Evolutionary conservation across 805 yeast species (phyloP).

Genomic region (Wickerhamiella azymoides): DNA sequence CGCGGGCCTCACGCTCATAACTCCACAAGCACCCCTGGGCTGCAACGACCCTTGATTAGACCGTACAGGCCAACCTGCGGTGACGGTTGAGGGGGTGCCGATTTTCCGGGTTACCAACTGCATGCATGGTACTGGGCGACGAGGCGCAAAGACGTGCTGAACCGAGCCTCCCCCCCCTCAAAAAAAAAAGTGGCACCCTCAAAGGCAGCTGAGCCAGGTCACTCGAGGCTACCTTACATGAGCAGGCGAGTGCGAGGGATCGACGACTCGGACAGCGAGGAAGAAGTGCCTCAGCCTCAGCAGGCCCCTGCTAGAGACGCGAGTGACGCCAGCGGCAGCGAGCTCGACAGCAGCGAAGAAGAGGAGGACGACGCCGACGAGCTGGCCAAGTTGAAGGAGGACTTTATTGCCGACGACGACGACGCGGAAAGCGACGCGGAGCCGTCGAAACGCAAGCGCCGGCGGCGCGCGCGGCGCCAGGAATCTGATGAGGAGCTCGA

Average conservation of each 20-base stretch:
- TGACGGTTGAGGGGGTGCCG: too few species aligned
- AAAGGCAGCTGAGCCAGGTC: too few species aligned
- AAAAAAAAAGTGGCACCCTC: too few species aligned
- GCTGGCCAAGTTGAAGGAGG: constrained; percentile 67
- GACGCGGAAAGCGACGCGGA: constrained; percentile 23
- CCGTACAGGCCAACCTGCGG: too few species aligned
- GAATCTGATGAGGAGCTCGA: constrained; percentile 40
- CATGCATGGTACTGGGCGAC: too few species aligned
- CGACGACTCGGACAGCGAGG: constrained; percentile 15
- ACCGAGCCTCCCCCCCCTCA: too few species aligned
- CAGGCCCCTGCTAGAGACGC: background rate
- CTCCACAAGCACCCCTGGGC: too few species aligned
- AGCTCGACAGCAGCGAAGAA: constrained; percentile 31
- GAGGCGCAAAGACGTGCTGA: too few species aligned
- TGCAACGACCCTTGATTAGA: too few species aligned
- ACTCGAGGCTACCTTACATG: constrained; percentile 5
- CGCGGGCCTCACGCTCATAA: too few species aligned
- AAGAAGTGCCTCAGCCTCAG: constrained; percentile 1
- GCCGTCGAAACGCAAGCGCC: constrained; percentile 15
- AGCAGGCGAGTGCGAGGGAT: constrained; percentile 11
- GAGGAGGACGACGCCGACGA: constrained; percentile 92
- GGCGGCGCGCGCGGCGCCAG: constrained; percentile 12
- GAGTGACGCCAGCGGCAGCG: background rate
- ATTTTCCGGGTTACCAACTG: too few species aligned
- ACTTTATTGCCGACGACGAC: constrained; percentile 88